A percentile compares a stretch with the other conserved stretches of the same genome.
These are phyloP conservation scores for Persicaria maculosa DNA, from an alignment of 148 eudicot species.

Conservation along the genomic window DNA sequence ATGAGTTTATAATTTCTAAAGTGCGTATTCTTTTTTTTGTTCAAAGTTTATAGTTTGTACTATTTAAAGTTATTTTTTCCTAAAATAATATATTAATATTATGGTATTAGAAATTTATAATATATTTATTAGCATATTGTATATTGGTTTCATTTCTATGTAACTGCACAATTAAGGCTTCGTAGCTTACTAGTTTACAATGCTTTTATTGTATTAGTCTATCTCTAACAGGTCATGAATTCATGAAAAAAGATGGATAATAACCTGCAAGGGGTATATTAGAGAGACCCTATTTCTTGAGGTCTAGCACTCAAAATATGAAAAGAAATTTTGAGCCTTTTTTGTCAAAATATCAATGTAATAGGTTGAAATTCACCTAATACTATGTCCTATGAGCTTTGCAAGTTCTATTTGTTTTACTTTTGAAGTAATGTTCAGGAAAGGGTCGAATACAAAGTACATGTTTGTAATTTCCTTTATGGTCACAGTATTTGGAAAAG, in stretches of 20 bases:
- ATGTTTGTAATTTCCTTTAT: conserved; percentile 6
- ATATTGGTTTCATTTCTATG: background rate
- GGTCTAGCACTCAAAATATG: background rate
- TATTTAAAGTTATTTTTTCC: background rate
- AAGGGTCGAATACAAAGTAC: background rate
- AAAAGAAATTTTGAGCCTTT: background rate
- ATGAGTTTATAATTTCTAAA: no score
- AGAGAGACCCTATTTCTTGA: background rate
- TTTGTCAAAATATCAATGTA: background rate
- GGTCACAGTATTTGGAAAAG: conserved; percentile 64
- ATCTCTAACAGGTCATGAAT: background rate
- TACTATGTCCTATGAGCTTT: background rate
- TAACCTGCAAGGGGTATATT: background rate
- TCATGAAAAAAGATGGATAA: background rate
- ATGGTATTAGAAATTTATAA: background rate
- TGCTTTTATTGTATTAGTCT: background rate
- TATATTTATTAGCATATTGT: background rate
- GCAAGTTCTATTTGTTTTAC: background rate
- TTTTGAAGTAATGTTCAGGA: background rate
- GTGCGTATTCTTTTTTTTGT: background rate
- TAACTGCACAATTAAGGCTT: background rate
- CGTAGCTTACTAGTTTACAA: background rate
- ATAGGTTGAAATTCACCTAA: background rate
- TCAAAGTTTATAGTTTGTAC: background rate
- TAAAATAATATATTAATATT: background rate